Evolutionary conservation across 1,284 basidiomycete genomes (phyloP).

Genomic region (Ceratobasidium theobromae): DNA sequence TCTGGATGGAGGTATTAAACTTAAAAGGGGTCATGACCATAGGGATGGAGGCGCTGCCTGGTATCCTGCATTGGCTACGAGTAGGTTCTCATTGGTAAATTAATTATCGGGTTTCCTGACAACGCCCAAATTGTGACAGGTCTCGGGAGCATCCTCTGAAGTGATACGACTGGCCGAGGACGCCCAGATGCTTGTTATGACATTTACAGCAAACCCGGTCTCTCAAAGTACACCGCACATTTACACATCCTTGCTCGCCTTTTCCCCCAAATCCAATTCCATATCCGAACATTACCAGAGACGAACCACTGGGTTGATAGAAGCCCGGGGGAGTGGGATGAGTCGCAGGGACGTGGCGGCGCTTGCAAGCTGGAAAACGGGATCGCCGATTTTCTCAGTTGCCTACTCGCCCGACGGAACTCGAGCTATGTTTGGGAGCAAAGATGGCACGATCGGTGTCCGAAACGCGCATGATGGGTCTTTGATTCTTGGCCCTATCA

Average conservation of each 20-base stretch:
- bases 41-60: neutral
- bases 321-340: neutral
- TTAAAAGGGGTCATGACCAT: neutral
- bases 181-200: neutral
- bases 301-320: neutral
- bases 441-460: slow-evolving; percentile 36
- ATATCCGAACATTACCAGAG: neutral
- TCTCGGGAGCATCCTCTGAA: neutral
- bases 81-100: no score
- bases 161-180: neutral
- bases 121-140: no score
- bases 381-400: neutral
- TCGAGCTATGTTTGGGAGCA: neutral
- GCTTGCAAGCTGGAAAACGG: neutral
- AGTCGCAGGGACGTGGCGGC: neutral
- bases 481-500: neutral
- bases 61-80: neutral
- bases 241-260: neutral
- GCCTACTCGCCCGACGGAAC: neutral
- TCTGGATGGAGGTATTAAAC: slow-evolving; percentile 19
- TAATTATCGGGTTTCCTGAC: no score
- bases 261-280: neutral
- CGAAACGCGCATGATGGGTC: slow-evolving; percentile 43
- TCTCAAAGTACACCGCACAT: slow-evolving; percentile 7
- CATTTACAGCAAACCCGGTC: neutral